Conservation (phyloP, 2,329 filamentous ascomycete species). For the Rutstroemia sp. region DNA sequence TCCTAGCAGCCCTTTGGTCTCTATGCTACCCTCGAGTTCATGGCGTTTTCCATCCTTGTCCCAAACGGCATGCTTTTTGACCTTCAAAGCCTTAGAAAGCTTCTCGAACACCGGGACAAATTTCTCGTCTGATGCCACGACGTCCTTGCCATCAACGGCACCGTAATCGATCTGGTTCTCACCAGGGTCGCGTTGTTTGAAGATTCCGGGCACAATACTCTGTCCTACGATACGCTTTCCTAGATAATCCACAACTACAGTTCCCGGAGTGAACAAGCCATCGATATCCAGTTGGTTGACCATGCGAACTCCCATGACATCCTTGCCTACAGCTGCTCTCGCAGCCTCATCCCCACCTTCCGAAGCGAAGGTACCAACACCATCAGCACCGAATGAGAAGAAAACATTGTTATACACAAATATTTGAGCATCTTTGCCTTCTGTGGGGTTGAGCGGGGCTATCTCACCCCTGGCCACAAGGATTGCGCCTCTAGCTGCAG, state of each 20-base stretch:
- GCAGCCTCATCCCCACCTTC: slow-evolving; percentile 97
- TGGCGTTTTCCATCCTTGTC: slow-evolving; percentile 90
- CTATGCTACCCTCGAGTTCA: slow-evolving; percentile 89
- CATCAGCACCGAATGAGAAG: slow-evolving; percentile 96
- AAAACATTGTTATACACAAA: slow-evolving; percentile 99
- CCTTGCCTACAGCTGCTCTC: slow-evolving; percentile 91
- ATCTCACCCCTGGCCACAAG: slow-evolving; percentile 90
- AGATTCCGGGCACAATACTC: slow-evolving; percentile 97
- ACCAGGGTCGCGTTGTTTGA: slow-evolving; percentile 94
- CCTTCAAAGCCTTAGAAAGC: slow-evolving; percentile 80
- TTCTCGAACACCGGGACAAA: slow-evolving; percentile 82
- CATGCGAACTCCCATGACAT: slow-evolving; percentile 85
- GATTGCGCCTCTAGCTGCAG: slow-evolving; percentile 83
- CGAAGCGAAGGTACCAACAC: slow-evolving; percentile 91
- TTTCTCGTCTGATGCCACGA: slow-evolving; percentile 82
- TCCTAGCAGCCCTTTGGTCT: slow-evolving; percentile 95
- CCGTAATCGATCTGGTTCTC: slow-evolving; percentile 99
- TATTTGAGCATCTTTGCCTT: slow-evolving; percentile 87
- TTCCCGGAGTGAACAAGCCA: slow-evolving; percentile 89
- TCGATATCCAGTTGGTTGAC: slow-evolving; percentile 97
- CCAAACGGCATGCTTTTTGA: slow-evolving; percentile 96
- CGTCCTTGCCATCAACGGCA: slow-evolving; percentile 93
- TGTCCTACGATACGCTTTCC: slow-evolving; percentile 96
- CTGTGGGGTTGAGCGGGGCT: slow-evolving; percentile 88
- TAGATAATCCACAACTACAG: slow-evolving; percentile 92